These are phyloP conservation scores for Kwoniella pini DNA, from an alignment of 768 basidiomycete species.

Conservation along the genomic window DNA sequence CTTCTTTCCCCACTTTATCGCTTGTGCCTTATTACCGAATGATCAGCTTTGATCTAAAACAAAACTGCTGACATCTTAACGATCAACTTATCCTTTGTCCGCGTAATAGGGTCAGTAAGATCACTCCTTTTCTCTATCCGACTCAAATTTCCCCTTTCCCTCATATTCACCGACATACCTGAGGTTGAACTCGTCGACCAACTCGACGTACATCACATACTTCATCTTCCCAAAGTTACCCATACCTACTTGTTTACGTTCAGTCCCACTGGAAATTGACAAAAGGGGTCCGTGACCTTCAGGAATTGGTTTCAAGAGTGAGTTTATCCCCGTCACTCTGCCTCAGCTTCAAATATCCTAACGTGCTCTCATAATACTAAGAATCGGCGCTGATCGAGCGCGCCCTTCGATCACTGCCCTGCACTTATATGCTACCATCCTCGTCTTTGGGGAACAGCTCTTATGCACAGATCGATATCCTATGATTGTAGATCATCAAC, in stretches of 20 bases:
- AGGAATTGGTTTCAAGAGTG: not conserved
- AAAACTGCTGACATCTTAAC: slow-evolving; percentile 5
- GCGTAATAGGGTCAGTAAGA: not conserved
- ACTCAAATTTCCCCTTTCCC: not conserved
- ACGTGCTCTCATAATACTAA: not conserved
- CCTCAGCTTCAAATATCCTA: not conserved
- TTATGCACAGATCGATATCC: not conserved
- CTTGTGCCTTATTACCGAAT: not conserved
- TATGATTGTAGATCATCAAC: slow-evolving; percentile 15
- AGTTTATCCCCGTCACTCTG: not conserved
- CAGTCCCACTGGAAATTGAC: not conserved
- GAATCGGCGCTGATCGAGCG: not conserved
- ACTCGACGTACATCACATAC: slow-evolving; percentile 10
- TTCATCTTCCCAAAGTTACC: not conserved
- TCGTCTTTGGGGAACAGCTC: not conserved
- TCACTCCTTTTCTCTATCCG: slow-evolving; percentile 13
- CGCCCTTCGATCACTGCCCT: not conserved
- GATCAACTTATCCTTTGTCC: slow-evolving; percentile 9
- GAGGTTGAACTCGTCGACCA: slow-evolving; percentile 10
- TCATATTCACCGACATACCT: not conserved
- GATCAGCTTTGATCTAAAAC: not conserved
- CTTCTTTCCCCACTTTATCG: not conserved
- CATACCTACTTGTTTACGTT: not conserved
- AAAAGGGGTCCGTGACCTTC: slow-evolving; percentile 19
- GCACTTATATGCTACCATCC: not conserved